Evolutionary conservation across 2,329 filamentous ascomycete species (phyloP), one percentile per base, ranked within the genome.

Genomic region (Phaeomoniella chlamydospora): DNA sequence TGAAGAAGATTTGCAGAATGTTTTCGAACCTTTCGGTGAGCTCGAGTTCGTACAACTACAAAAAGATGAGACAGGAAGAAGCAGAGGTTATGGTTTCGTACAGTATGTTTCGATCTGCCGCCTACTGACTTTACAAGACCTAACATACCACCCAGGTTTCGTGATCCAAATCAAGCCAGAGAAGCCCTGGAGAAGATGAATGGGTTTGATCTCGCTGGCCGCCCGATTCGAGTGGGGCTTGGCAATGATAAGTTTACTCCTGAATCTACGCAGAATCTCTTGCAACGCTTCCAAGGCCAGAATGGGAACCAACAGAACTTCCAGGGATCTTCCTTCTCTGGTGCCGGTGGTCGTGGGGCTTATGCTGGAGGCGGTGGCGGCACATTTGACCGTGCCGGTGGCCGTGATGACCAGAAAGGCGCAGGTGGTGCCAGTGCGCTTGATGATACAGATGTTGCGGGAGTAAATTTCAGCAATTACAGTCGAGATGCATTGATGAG

Each of bases 221-320:
- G 90, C 57, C 86, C 87, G 45, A 96, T 98, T 58, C 86, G 90
- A 56, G 92, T 98, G 60, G 90, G 90, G 61, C 84, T 98, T 67
- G 90, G 90, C 63, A 98, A 94, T 68, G 90, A 98, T 82, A 96
- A 96, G 75, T 96, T 96, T 65, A 96, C 87, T 62, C 82, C 87
- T 54, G 90, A 96, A 66, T 90, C 86, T 62, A 94, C 85, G 61
- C 81, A 85, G 58, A 87, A 84, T 64, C 74, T 93, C 56, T 68
- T 93, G 55, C 85, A 92, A 67, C 85, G 85, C 63, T 92, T 93
- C 68, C 81, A 85, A 59, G 80, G 81, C 55, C 79, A 82, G 60
- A 77, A 67, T 53, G 36, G 39, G 15, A 58, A 75, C 61, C 70
- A 71, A 61, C 64, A 66, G 61, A 72, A 74, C 57, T 90, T 78